Conservation (phyloP, 2,329 filamentous ascomycete species). For the Xylariaceae sp. region DNA sequence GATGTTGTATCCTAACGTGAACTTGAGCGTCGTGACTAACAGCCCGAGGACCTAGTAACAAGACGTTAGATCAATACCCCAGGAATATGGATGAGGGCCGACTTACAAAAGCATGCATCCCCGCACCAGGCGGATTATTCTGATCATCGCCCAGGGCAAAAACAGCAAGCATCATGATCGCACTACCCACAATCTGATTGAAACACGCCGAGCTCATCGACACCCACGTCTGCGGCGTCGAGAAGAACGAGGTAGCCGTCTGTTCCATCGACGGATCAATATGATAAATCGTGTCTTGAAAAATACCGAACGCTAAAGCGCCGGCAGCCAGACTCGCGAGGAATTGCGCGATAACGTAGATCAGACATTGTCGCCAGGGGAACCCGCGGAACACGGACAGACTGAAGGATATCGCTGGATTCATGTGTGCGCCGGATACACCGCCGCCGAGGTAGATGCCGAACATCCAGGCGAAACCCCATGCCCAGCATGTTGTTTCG, state of each 20-base stretch:
- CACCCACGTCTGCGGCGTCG: conserved; percentile 25
- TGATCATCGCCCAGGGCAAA: conserved; percentile 36
- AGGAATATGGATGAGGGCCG: neutral
- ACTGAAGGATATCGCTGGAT: conserved; percentile 34
- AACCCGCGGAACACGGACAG: conserved; percentile 35
- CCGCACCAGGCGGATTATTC: conserved; percentile 34
- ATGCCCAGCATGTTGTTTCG: conserved; percentile 27
- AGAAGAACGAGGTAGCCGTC: conserved; percentile 31
- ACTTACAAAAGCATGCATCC: conserved; percentile 33
- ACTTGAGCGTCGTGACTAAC: conserved; percentile 32
- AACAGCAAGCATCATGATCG: conserved; percentile 33
- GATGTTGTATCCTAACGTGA: conserved; percentile 34
- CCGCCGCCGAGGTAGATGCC: conserved; percentile 28
- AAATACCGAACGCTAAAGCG: conserved; percentile 28
- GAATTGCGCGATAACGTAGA: conserved; percentile 30
- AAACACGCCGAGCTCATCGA: conserved; percentile 28
- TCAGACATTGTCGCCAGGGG: conserved; percentile 31
- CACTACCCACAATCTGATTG: conserved; percentile 32
- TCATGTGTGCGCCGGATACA: conserved; percentile 27
- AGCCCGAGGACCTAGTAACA: conserved; percentile 28
- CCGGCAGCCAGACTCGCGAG: conserved; percentile 26
- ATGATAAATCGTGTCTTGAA: conserved; percentile 26
- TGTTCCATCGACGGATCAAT: conserved; percentile 28
- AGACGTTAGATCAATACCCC: neutral
- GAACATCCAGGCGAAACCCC: conserved; percentile 29